Conservation (phyloP, 1,139 yeast genomes). For the Sugiyamaella castrensis region DNA sequence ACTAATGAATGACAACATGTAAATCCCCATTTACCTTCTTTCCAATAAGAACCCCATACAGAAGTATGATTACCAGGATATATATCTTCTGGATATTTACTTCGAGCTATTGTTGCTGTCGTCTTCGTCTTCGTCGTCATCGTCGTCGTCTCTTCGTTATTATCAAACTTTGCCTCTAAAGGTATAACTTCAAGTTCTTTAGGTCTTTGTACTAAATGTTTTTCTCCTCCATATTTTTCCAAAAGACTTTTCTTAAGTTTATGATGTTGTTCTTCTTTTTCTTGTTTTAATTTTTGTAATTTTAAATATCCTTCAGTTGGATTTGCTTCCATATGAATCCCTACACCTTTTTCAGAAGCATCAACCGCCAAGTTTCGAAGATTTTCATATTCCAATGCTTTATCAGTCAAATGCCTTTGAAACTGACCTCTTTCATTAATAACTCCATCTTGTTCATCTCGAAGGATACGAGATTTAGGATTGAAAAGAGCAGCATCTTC, state of each 20-base stretch:
- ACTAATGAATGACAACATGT: slow-evolving; percentile 45
- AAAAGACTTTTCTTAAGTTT: slow-evolving; percentile 37
- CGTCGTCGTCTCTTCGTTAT: background rate
- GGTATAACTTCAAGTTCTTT: slow-evolving; percentile 28
- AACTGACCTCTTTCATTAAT: slow-evolving; percentile 52
- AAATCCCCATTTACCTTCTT: slow-evolving; percentile 51
- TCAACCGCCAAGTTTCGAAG: slow-evolving; percentile 57
- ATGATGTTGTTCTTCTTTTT: slow-evolving; percentile 34
- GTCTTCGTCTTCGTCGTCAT: background rate
- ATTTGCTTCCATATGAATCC: slow-evolving; percentile 51
- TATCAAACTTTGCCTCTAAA: slow-evolving; percentile 23
- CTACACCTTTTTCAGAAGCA: slow-evolving; percentile 42
- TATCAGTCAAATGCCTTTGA: slow-evolving; percentile 51
- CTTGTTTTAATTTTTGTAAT: slow-evolving; percentile 43
- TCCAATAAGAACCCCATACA: slow-evolving; percentile 51
- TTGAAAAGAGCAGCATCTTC: slow-evolving; percentile 14
- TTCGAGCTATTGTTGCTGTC: slow-evolving; percentile 16
- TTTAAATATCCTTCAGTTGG: slow-evolving; percentile 56
- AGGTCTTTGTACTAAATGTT: slow-evolving; percentile 27
- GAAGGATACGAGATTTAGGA: slow-evolving; percentile 39
- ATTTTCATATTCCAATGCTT: slow-evolving; percentile 49
- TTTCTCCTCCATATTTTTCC: slow-evolving; percentile 44
- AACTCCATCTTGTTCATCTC: slow-evolving; percentile 43
- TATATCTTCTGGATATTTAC: slow-evolving; percentile 43
- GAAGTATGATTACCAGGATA: slow-evolving; percentile 42